Evolutionary conservation across 192 early-diverging fungal genomes (phyloP).

Genomic region (Physocladia obscura): DNA sequence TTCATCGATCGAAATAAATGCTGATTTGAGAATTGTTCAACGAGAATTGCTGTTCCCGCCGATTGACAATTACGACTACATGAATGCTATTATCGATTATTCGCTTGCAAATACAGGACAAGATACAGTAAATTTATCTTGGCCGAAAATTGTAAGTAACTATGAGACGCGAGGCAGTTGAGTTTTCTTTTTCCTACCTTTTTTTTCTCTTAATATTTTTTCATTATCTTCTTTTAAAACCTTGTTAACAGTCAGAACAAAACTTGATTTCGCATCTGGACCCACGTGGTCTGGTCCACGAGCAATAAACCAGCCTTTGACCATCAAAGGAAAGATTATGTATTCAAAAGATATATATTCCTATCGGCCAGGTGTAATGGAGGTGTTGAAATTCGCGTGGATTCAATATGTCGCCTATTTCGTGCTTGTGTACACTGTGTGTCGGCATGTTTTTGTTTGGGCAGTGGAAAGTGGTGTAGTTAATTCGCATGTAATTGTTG

Average conservation of each 20-base stretch:
- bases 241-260: constrained; percentile 37
- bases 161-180: constrained; percentile 40
- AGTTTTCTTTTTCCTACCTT: constrained; percentile 9
- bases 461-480: constrained; percentile 28
- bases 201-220: constrained; percentile 3
- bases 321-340: constrained; percentile 20
- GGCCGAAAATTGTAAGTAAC: constrained; percentile 17
- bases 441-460: constrained; percentile 14
- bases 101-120: neutral
- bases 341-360: constrained; percentile 18
- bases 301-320: constrained; percentile 30
- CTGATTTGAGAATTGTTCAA: constrained; percentile 37
- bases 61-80: constrained; percentile 28
- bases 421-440: constrained; percentile 25
- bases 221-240: no score
- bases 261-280: neutral
- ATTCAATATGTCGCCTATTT: constrained; percentile 43
- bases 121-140: neutral
- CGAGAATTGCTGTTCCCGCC: constrained; percentile 22
- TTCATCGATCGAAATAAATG: constrained; percentile 26
- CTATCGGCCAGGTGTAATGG: constrained; percentile 32
- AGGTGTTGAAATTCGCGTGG: constrained; percentile 43
- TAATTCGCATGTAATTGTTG: constrained; percentile 30
- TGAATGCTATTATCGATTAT: constrained; percentile 29
- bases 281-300: constrained; percentile 36